phyloP scores from a whole-genome alignment of 2,329 filamentous ascomycete species.

The Penicillium verrucosum region DNA sequence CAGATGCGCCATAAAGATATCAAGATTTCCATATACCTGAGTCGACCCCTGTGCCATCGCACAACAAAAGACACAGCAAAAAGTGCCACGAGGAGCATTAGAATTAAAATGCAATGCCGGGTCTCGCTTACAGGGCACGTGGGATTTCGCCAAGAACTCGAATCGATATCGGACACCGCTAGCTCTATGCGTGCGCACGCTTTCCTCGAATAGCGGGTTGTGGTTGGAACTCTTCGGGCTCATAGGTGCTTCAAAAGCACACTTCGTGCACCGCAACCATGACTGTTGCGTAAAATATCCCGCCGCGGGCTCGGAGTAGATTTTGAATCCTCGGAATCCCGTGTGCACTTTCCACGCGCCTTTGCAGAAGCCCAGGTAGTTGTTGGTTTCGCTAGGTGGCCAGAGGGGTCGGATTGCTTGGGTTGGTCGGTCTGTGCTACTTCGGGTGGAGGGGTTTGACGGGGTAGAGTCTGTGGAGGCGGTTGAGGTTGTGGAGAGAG shows the following conservation, averaged over 20 bases:
- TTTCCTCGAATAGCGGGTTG: conserved; percentile 27
- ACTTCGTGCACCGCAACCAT: conserved; percentile 43
- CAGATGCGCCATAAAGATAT: conserved; percentile 47
- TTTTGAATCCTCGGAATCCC: conserved; percentile 15
- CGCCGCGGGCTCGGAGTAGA: conserved; percentile 10
- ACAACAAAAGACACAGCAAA: conserved; percentile 49
- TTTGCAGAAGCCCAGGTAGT: conserved; percentile 46
- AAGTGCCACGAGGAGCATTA: conserved; percentile 20
- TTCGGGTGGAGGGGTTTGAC: conserved; percentile 4
- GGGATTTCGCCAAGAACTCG: conserved; percentile 48
- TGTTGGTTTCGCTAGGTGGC: conserved; percentile 36
- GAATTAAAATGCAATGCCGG: background rate
- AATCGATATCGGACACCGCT: conserved; percentile 46
- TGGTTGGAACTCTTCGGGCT: background rate
- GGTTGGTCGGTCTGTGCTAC: background rate
- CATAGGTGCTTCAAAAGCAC: conserved; percentile 43
- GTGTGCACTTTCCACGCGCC: conserved; percentile 42
- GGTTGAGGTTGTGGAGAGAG: conserved; percentile 7
- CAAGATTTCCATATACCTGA: conserved; percentile 40
- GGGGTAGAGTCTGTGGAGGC: conserved; percentile 10
- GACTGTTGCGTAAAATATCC: conserved; percentile 27
- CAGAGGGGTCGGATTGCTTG: conserved; percentile 16
- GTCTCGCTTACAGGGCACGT: conserved; percentile 37
- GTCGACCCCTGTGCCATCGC: conserved; percentile 33
- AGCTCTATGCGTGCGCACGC: conserved; percentile 23